phyloP scores from a whole-genome alignment of 2,329 filamentous ascomycete genomes.

The Sporothrix humicola region DNA sequence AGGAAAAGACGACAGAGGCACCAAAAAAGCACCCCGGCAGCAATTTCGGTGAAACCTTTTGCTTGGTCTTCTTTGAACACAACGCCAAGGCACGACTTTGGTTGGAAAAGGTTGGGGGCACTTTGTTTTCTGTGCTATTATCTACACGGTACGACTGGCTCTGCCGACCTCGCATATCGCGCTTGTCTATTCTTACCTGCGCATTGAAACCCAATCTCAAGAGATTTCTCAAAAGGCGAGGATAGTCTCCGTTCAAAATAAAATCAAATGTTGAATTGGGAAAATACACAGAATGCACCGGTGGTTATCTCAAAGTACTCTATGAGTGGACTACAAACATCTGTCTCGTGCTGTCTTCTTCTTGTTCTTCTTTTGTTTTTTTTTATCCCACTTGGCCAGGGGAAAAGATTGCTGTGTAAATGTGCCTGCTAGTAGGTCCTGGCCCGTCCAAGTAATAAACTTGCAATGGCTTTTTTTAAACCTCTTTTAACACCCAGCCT shows the following conservation, averaged over 20 bases:
- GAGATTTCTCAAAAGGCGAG: too few relatives aligned
- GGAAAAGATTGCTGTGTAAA: too few relatives aligned
- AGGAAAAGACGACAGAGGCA: background rate
- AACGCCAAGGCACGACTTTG: background rate
- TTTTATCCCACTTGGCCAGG: too few relatives aligned
- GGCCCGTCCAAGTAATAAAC: too few relatives aligned
- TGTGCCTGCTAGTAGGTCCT: too few relatives aligned
- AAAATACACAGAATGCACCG: too few relatives aligned
- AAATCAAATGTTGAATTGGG: too few relatives aligned
- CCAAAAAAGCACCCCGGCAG: background rate
- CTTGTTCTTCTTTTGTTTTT: too few relatives aligned
- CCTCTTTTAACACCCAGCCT: background rate
- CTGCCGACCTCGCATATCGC: constrained; percentile 9
- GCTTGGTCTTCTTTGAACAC: background rate
- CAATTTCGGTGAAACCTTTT: constrained; percentile 15
- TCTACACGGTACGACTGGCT: background rate
- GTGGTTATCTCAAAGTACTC: too few relatives aligned
- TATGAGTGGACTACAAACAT: too few relatives aligned
- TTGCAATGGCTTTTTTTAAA: background rate
- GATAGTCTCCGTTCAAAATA: too few relatives aligned
- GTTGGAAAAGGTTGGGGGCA: background rate
- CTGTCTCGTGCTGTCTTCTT: too few relatives aligned
- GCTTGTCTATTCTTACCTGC: background rate
- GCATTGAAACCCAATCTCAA: background rate
- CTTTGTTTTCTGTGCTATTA: background rate